Conservation (phyloP, 179 eudicot genomes). For the Beta corolliflora region DNA sequence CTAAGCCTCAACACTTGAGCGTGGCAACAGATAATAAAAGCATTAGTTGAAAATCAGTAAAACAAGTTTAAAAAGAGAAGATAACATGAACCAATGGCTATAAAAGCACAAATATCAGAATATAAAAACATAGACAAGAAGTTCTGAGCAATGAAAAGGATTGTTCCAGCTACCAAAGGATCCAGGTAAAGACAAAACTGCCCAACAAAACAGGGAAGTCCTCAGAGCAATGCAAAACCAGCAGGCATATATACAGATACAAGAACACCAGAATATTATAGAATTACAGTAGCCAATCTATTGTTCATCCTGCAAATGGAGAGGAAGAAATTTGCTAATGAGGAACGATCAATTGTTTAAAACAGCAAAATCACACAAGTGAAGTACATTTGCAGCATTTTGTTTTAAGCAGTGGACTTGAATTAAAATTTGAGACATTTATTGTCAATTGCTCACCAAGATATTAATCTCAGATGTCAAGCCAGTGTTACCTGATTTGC, state of each 20-base stretch:
- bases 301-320: not conserved
- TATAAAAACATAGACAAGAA: not conserved
- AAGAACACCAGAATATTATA: not conserved
- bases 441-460: too few relatives aligned
- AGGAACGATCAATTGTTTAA: too few relatives aligned
- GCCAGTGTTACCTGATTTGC: too few relatives aligned
- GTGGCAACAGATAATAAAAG: not conserved
- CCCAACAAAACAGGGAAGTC: constrained; percentile 2
- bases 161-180: not conserved
- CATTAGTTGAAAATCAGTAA: not conserved
- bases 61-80: not conserved
- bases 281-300: not conserved
- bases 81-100: not conserved
- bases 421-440: too few relatives aligned
- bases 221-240: not conserved
- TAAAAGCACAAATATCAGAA: not conserved
- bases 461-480: too few relatives aligned
- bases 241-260: not conserved
- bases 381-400: too few relatives aligned
- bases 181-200: not conserved
- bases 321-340: too few relatives aligned
- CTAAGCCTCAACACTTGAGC: not conserved
- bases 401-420: too few relatives aligned
- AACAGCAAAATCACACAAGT: too few relatives aligned
- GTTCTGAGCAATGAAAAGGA: not conserved